Evolutionary conservation across 176 grass and related monocot species (phyloP), one percentile per base, ranked within the genome.

Genomic region (Triticum dicoccoides): DNA sequence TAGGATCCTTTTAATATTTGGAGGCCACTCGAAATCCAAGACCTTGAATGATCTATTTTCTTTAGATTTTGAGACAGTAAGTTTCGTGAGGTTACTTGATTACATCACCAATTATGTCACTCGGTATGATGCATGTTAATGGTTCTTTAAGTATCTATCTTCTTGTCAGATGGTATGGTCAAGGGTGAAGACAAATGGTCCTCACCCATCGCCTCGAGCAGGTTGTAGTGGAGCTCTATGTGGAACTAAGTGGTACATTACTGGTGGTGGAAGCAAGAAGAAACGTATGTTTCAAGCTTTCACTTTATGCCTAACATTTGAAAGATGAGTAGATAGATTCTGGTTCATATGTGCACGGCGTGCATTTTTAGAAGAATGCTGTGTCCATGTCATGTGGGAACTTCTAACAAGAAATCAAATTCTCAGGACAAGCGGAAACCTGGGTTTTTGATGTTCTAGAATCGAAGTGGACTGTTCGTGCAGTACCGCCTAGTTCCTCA

Each of bases 211-310:
- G 32, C 88, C 97, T 78, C 83, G 92, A 82, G 88, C 97, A 64
- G 97, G 94, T 81, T 99, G 94, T 78, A 94, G 87, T 34, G 97
- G 94, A 70, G 90, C 87, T 89, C 89, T 99, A 11, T 99, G 88
- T 94, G 97, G 94, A 85, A 96, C 91, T 73, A 99, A 99, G 67
- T 99, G 92, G 94, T 99, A 99, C 73, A 99, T 99, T 65, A 87
- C 89, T 77, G 97, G 97, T 0, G 97, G 97, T 25, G 94, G 90
- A 85, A 99, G 94, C 92, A 99, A 94, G 92, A 96, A 92, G 88
- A 96, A 94, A 79, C 67, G 97, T 99, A 96, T 27, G 86, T 73
- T 75, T 64, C 11, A 25, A 84, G 34, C 74, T 68, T 65, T 72
- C 34, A 34, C 56, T 52, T 80, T 81, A 74, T 82, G 13, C 20